Conservation (phyloP, 441 rosid genomes). For the Macaranga tanarius region DNA sequence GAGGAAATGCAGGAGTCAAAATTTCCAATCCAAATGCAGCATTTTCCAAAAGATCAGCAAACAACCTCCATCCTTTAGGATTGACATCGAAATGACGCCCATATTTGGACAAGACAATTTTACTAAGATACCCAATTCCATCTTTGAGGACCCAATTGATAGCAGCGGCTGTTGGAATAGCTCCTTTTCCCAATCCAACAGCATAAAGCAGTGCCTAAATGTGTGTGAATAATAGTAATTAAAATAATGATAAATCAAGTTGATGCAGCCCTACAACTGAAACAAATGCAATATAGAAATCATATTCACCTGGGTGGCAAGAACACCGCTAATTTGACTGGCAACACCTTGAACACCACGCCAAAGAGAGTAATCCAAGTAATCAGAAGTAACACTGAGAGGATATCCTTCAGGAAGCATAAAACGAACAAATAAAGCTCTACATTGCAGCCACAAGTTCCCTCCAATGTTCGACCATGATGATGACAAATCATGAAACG, state of each 20-base stretch:
- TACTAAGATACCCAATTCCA: slow-evolving; percentile 94
- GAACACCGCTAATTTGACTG: slow-evolving; percentile 87
- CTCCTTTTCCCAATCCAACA: slow-evolving; percentile 95
- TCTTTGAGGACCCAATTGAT: slow-evolving; percentile 97
- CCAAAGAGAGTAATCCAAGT: slow-evolving; percentile 91
- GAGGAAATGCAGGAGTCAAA: slow-evolving; percentile 87
- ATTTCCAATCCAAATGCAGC: slow-evolving; percentile 93
- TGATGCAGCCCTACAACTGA: background rate
- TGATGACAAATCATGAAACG: slow-evolving; percentile 18
- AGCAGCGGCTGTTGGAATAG: slow-evolving; percentile 95
- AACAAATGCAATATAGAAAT: background rate
- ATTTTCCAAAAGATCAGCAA: slow-evolving; percentile 94
- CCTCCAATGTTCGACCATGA: slow-evolving; percentile 32
- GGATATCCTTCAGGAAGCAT: slow-evolving; percentile 95
- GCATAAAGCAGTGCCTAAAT: slow-evolving; percentile 89
- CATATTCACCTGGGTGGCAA: slow-evolving; percentile 76
- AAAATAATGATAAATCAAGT: background rate
- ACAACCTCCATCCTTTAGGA: slow-evolving; percentile 96
- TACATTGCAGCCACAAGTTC: slow-evolving; percentile 45
- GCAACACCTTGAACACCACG: slow-evolving; percentile 92
- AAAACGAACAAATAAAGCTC: slow-evolving; percentile 43
- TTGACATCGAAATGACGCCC: slow-evolving; percentile 97
- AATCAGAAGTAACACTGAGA: slow-evolving; percentile 75
- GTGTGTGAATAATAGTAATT: background rate
- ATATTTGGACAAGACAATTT: slow-evolving; percentile 78